Base-by-base conservation (phyloP, 768 basidiomycete species). In the Botryobasidium botryosum region DNA sequence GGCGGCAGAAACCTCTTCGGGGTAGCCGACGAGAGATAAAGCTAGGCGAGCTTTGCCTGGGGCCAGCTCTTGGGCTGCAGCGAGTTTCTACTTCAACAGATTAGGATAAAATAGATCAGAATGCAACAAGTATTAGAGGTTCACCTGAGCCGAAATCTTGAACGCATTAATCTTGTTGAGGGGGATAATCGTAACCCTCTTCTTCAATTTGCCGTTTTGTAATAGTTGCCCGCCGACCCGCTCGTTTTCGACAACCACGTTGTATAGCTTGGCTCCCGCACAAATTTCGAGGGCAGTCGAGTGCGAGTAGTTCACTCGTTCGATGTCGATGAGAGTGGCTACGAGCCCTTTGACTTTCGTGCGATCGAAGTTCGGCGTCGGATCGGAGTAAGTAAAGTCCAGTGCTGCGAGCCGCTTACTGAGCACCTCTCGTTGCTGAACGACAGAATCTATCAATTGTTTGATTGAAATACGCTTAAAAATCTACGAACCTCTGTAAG, bases 201-300 rank as follows among this genome's bases (percentile, higher is more conserved):
- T 87, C 64, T 74, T 79, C 52, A 97, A 72, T 40, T 67, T 64
- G 6, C 79, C 77, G 38, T 80, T 75, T 56, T 81, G 72, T 38
- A 97, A 64, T 21, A 97, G 69, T 24, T 82, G 76, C 53, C 81
- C 83, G 24, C 88, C 91, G 36, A 91, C 74, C 45, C 71, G 71
- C 61, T 96, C 90, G 56, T 92, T 77, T 51, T 91, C 77, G 6
- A 97, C 84, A 23, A 97, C 82, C 29, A 97, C 86, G 51, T 97
- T 87, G 62, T 82, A 94, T 6, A 99, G 67, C 51, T 80, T 82
- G 1, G 74, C 77, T 0, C 90, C 90, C 0, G 90, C 91, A 15
- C 84, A 77, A 50, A 96, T 79, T 61, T 99, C 94, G 3, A 97
- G 69, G 2, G 94, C 94, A 0, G 85, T 88, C 1, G 88, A 74